Percentiles rank a stretch among this genome's conserved stretches.
Evolutionary conservation across 2,329 filamentous ascomycete genomes (phyloP).

Genomic region (Cladophialophora bantiana): DNA sequence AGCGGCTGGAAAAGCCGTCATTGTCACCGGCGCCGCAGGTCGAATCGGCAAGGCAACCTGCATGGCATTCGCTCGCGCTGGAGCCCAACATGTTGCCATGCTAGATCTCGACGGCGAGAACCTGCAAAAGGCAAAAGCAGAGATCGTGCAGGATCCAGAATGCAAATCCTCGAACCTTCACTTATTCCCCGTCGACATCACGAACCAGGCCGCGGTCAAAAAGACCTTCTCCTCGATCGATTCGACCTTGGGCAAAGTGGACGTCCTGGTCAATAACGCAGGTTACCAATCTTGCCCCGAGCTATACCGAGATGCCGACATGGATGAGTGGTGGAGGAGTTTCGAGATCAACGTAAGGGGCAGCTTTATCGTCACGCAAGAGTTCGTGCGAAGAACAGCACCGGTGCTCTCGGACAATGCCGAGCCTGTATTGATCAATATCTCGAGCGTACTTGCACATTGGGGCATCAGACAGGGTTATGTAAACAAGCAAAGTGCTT

Average conservation of each 20-base stretch:
- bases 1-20: conserved; percentile 47
- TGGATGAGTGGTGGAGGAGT: conserved; percentile 19
- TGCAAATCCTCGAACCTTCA: neutral
- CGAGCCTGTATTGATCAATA: no score
- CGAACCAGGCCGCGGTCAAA: conserved; percentile 3
- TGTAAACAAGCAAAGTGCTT: no score
- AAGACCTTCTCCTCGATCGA: conserved; percentile 10
- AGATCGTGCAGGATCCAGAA: conserved; percentile 7
- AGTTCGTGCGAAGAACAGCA: no score
- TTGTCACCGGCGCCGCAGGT: conserved; percentile 64
- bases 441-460: no score
- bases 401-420: no score
- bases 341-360: conserved; percentile 26
- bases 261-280: conserved; percentile 22
- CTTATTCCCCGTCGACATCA: conserved; percentile 5
- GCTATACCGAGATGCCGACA: neutral
- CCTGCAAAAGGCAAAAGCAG: neutral
- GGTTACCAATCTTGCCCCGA: neutral
- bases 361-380: no score
- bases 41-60: conserved; percentile 63
- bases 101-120: conserved; percentile 53
- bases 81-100: conserved; percentile 60
- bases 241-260: conserved; percentile 10
- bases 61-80: conserved; percentile 63
- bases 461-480: no score